These are phyloP conservation scores for Calocybe cyanea DNA, from an alignment of 768 basidiomycete genomes.

Conservation along the genomic window DNA sequence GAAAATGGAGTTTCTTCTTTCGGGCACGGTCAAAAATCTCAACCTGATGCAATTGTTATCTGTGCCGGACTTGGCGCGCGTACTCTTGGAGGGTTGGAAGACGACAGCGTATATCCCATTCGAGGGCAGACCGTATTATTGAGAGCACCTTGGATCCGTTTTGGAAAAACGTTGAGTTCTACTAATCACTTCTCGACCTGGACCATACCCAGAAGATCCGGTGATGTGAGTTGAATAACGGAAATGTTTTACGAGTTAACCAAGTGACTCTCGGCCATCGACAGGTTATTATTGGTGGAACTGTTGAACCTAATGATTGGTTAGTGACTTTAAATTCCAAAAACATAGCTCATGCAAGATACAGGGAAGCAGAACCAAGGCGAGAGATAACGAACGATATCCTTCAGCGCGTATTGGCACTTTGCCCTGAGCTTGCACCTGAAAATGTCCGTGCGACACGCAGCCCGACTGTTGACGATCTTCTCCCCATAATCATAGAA, in stretches of 20 bases:
- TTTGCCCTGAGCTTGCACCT: constrained; percentile 49
- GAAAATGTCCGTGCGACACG: constrained; percentile 37
- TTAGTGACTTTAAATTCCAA: constrained; percentile 13
- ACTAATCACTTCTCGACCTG: constrained; percentile 46
- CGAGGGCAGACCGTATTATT: constrained; percentile 83
- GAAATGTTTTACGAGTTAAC: too few relatives aligned
- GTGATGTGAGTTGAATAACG: constrained; percentile 32
- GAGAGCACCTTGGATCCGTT: constrained; percentile 60
- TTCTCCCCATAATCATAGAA: constrained; percentile 45
- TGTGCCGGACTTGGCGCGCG: constrained; percentile 74
- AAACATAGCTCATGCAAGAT: not conserved
- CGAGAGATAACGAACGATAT: constrained; percentile 57
- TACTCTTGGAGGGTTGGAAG: constrained; percentile 78
- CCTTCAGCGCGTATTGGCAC: constrained; percentile 40
- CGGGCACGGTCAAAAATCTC: too few relatives aligned
- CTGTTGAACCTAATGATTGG: constrained; percentile 59
- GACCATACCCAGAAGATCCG: constrained; percentile 54
- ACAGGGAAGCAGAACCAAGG: constrained; percentile 56
- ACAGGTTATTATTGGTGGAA: constrained; percentile 58
- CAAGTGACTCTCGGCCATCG: too few relatives aligned
- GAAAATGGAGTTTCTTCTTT: too few relatives aligned
- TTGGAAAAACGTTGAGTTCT: constrained; percentile 43
- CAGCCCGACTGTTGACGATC: constrained; percentile 44
- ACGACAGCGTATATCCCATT: constrained; percentile 68
- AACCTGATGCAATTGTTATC: constrained; percentile 56